A percentile compares a stretch with the other conserved stretches of the same genome.
Evolutionary conservation across 2,329 filamentous ascomycete genomes (phyloP).

Genomic region (Monosporascus sp.): DNA sequence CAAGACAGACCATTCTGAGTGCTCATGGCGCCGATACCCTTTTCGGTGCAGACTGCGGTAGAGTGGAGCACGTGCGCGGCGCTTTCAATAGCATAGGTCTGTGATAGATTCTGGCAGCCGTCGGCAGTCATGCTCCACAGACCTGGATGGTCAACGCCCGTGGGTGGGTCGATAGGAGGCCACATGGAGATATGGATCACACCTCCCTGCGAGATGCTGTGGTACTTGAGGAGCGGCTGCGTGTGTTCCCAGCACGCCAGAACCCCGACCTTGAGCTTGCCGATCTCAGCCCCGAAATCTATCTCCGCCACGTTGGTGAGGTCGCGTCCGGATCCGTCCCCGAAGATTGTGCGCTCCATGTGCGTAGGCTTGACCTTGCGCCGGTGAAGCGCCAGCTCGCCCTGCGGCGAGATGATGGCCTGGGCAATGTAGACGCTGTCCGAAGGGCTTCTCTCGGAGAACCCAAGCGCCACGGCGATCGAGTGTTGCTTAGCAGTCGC

Average conservation of each 20-base stretch:
- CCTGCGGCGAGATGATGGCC: constrained; percentile 35
- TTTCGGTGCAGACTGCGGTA: constrained; percentile 40
- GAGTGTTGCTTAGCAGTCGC: constrained; percentile 26
- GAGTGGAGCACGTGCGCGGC: constrained; percentile 49
- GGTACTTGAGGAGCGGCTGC: constrained; percentile 44
- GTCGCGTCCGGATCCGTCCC: constrained; percentile 35
- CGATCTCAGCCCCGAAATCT: constrained; percentile 26
- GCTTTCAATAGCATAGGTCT: constrained; percentile 53
- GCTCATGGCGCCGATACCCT: constrained; percentile 37
- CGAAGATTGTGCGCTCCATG: constrained; percentile 46
- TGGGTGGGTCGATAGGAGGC: constrained; percentile 29
- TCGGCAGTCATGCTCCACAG: constrained; percentile 28
- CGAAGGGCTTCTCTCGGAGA: constrained; percentile 32
- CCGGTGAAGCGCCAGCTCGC: constrained; percentile 33
- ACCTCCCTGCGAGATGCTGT: constrained; percentile 37
- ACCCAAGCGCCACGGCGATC: constrained; percentile 40
- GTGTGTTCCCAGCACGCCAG: constrained; percentile 48
- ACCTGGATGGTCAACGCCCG: constrained; percentile 11
- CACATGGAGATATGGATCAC: constrained; percentile 44
- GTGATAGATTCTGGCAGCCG: constrained; percentile 39
- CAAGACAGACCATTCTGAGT: constrained; percentile 37
- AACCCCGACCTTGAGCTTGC: constrained; percentile 32
- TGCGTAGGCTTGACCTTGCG: constrained; percentile 50
- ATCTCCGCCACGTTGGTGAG: constrained; percentile 35
- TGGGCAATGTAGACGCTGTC: constrained; percentile 41